Evolutionary conservation across 257 asterid species (phyloP).

Genomic region (Anisodus acutangulus): DNA sequence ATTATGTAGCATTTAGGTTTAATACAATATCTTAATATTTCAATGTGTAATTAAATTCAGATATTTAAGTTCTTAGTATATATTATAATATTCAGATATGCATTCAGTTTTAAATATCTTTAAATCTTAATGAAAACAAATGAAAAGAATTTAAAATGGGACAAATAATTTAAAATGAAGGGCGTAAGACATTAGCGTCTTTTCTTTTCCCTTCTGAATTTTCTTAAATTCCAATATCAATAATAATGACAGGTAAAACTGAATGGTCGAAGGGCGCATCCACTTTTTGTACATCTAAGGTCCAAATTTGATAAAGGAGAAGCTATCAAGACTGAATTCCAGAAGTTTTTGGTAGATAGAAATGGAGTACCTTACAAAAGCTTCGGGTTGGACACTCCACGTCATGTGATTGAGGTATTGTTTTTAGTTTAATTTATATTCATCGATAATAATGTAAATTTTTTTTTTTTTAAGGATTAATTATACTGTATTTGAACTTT

Average conservation of each 20-base stretch:
- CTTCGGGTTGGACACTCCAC: not conserved
- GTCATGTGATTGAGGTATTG: not conserved
- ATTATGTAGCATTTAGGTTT: no score
- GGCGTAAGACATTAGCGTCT: not conserved
- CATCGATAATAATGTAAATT: not conserved
- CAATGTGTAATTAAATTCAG: no score
- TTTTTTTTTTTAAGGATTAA: not conserved
- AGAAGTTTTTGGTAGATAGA: slow-evolving; percentile 8
- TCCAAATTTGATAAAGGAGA: not conserved
- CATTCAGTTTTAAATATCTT: no score
- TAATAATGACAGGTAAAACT: not conserved
- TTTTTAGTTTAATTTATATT: not conserved
- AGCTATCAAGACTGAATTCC: slow-evolving; percentile 12
- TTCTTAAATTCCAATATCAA: not conserved
- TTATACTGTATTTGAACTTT: no score
- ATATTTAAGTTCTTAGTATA: no score
- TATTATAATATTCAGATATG: no score
- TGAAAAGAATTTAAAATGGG: no score
- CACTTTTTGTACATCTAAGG: slow-evolving; percentile 12
- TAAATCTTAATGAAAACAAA: no score
- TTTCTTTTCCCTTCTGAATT: not conserved
- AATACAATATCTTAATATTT: no score
- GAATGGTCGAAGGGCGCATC: not conserved
- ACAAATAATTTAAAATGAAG: not conserved
- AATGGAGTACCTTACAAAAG: slow-evolving; percentile 4